Percentiles rank a stretch among this genome's conserved stretches.
phyloP scores from a whole-genome alignment of 495 filamentous ascomycete species.

The Aspergillus panamensis region DNA sequence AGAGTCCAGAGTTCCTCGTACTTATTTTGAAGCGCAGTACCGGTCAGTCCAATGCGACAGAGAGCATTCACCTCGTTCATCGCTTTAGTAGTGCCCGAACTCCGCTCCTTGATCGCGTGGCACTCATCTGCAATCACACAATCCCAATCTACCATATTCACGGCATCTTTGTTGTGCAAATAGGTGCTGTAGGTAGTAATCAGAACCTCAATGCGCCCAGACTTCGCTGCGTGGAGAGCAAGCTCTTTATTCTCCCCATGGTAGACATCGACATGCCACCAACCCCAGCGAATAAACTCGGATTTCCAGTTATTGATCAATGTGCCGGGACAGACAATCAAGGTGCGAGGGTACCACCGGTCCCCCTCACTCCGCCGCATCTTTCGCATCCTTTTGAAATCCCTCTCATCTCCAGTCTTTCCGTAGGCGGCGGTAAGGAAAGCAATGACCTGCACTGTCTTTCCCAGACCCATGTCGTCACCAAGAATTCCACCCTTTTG shows the following conservation, averaged over 20 bases:
- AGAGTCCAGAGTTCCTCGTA: slow-evolving; percentile 98
- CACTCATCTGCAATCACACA: slow-evolving; percentile 97
- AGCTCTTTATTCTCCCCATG: slow-evolving; percentile 73
- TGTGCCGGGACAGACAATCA: slow-evolving; percentile 86
- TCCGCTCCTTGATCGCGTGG: slow-evolving; percentile 81
- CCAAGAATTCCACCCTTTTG: slow-evolving; percentile 88
- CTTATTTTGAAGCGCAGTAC: slow-evolving; percentile 96
- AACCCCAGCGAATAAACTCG: slow-evolving; percentile 87
- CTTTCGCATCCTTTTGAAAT: slow-evolving; percentile 88
- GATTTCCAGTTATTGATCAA: slow-evolving; percentile 88
- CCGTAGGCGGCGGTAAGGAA: slow-evolving; percentile 93
- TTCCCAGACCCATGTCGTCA: slow-evolving; percentile 97
- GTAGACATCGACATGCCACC: slow-evolving; percentile 85
- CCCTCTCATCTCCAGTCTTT: slow-evolving; percentile 88
- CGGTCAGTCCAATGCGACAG: slow-evolving; percentile 89
- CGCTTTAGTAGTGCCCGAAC: slow-evolving; percentile 71
- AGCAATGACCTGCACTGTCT: slow-evolving; percentile 94
- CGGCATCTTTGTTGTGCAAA: slow-evolving; percentile 62
- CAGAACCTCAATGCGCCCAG: slow-evolving; percentile 79
- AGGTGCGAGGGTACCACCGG: slow-evolving; percentile 78
- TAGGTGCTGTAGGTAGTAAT: slow-evolving; percentile 94
- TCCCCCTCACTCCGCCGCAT: slow-evolving; percentile 56
- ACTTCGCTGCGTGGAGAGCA: slow-evolving; percentile 67
- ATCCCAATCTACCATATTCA: slow-evolving; percentile 92
- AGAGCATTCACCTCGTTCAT: slow-evolving; percentile 93